Base-by-base conservation (phyloP, 2,329 filamentous ascomycete species). In the Microdochium bolleyi region DNA sequence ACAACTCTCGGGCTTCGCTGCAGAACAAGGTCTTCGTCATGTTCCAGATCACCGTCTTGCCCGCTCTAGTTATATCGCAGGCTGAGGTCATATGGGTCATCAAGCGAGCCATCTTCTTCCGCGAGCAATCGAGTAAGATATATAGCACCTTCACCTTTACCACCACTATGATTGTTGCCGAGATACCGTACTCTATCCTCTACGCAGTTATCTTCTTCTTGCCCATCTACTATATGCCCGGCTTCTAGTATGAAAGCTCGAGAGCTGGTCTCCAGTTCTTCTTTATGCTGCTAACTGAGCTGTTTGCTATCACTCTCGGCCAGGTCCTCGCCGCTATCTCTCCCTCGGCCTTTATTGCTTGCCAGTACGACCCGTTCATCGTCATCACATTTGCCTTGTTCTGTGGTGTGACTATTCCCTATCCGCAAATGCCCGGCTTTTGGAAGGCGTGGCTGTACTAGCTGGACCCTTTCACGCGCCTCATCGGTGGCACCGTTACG, bases 1-100 rank as follows among this genome's bases (percentile, higher is more conserved):
- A 92, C 63, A 71, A 91, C 62, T 90, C 87, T 2, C 81, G 87
- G 10, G 73, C 85, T 1, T 88, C 86, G 1, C 77, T 96, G 3
- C 91, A 96, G 68, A 88, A 94, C 73, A 85, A 86, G 55, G 80
- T 96, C 56, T 96, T 96, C 69, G 83, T 92, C 68, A 88, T 94
- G 67, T 96, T 96, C 80, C 89, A 95, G 67, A 83, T 91, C 51
- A 90, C 89, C 0, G 88, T 95, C 22, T 77, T 96, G 24, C 89
- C 90, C 0, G 88, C 88, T 1, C 76, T 95, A 25, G 89, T 95
- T 66, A 82, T 95, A 53, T 83, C 85, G 1, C 89, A 95, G 63
- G 87, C 95, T 52, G 87, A 95, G 68, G 83, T 87, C 38, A 92
- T 91, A 72, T 95, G 88, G 67, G 85, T 91, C 63, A 75, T 92